Percentiles rank a stretch among this genome's conserved stretches.
Conservation (phyloP, 768 basidiomycete genomes). For the Auricularia heimuer region DNA sequence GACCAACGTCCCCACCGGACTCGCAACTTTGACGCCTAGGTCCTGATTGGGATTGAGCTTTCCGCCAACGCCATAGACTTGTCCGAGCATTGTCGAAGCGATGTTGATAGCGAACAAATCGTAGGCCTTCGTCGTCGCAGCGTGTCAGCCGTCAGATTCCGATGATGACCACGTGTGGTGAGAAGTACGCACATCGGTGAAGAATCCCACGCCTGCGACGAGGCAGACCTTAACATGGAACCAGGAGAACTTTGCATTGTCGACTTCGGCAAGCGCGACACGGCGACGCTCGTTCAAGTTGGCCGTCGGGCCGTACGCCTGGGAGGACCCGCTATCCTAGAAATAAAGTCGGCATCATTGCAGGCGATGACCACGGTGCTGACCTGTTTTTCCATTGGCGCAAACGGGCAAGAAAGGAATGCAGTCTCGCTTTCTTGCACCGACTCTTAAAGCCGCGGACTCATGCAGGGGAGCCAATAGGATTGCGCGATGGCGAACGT, state of each 20-base stretch:
- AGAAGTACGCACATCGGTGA: constrained; percentile 58
- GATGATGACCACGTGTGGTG: background rate
- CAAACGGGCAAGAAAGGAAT: too few species aligned
- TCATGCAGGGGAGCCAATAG: too few species aligned
- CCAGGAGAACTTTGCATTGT: constrained; percentile 83
- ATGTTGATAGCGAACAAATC: constrained; percentile 90
- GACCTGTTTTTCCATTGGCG: too few species aligned
- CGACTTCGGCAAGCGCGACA: constrained; percentile 75
- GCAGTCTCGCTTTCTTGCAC: too few species aligned
- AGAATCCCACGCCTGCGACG: constrained; percentile 76
- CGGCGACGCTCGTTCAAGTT: constrained; percentile 51
- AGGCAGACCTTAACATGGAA: constrained; percentile 72
- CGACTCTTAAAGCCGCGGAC: too few species aligned
- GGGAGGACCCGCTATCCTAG: background rate
- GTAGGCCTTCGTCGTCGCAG: constrained; percentile 32
- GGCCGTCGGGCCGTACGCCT: background rate
- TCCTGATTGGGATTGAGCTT: constrained; percentile 51
- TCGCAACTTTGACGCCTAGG: constrained; percentile 69
- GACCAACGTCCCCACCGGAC: constrained; percentile 63
- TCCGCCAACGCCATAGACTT: constrained; percentile 52
- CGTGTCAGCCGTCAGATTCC: background rate
- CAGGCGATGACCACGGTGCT: too few species aligned
- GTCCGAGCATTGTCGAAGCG: constrained; percentile 72
- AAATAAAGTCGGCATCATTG: too few species aligned
- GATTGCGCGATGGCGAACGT: too few species aligned